Percentiles rank a stretch among this genome's conserved stretches.
Conservation (phyloP, 176 grass and related monocot species). For the Zizania latifolia region DNA sequence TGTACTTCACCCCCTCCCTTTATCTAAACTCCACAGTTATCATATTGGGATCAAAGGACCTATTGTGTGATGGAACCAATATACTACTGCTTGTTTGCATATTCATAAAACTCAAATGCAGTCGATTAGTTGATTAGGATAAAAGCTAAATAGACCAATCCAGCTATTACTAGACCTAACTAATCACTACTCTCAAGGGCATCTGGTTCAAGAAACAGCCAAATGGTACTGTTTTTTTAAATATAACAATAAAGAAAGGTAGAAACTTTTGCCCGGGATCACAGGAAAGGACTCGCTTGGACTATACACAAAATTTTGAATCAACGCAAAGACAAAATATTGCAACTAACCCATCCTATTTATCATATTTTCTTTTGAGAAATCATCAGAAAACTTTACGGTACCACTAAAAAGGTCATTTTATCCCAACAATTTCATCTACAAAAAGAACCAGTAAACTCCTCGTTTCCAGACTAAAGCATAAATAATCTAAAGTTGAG, state of each 20-base stretch:
- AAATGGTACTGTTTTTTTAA: slow-evolving; percentile 2
- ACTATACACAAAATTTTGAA: slow-evolving; percentile 22
- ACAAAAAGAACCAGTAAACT: not conserved
- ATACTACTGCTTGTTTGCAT: not conserved
- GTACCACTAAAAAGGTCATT: not conserved
- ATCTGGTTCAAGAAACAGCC: slow-evolving; percentile 16
- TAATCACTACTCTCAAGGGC: slow-evolving; percentile 8
- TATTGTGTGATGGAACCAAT: not conserved
- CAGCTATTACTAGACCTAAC: slow-evolving; percentile 11
- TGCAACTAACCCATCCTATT: not conserved
- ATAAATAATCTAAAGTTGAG: not conserved
- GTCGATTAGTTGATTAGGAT: slow-evolving; percentile 1
- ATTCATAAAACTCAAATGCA: slow-evolving; percentile 15
- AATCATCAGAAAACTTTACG: not conserved
- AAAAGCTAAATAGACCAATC: slow-evolving; percentile 9
- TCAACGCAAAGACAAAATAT: not conserved
- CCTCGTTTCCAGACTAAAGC: slow-evolving; percentile 7
- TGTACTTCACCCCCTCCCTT: not conserved
- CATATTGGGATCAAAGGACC: slow-evolving; percentile 6
- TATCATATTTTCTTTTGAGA: not conserved
- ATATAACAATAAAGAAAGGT: slow-evolving; percentile 29
- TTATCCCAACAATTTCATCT: not conserved
- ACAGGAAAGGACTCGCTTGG: slow-evolving; percentile 26
- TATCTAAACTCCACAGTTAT: slow-evolving; percentile 21
- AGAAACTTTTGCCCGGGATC: slow-evolving; percentile 22